phyloP scores from a whole-genome alignment of 129 eudicot species.

The Helianthus annuus region HanXRQr2.0-SUNRISE NC_035441.2:100677671-100678170 shows the following conservation, averaged over 20 bases:
- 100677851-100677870: slow-evolving; percentile 59
- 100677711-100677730: slow-evolving; percentile 85
- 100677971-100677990: slow-evolving; percentile 46
- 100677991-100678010: slow-evolving; percentile 90
- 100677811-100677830: slow-evolving; percentile 75
- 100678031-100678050: slow-evolving; percentile 75
- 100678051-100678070: slow-evolving; percentile 92
- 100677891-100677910: slow-evolving; percentile 73
- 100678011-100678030: slow-evolving; percentile 89
- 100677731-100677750: slow-evolving; percentile 69
- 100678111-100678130: slow-evolving; percentile 86
- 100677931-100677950: slow-evolving; percentile 52
- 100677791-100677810: slow-evolving; percentile 99
- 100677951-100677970: slow-evolving; percentile 36
- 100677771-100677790: slow-evolving; percentile 84
- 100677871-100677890: slow-evolving; percentile 97
- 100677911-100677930: slow-evolving; percentile 77
- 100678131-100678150: slow-evolving; percentile 90
- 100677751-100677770: slow-evolving; percentile 73
- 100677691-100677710: slow-evolving; percentile 86
- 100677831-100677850: slow-evolving; percentile 73
- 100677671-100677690: slow-evolving; percentile 63
- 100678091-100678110: slow-evolving; percentile 89
- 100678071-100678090: slow-evolving; percentile 84
- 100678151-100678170: slow-evolving; percentile 91